Base-by-base conservation (phyloP, 257 asterid genomes). In the Fraxinus pennsylvanica region DNA sequence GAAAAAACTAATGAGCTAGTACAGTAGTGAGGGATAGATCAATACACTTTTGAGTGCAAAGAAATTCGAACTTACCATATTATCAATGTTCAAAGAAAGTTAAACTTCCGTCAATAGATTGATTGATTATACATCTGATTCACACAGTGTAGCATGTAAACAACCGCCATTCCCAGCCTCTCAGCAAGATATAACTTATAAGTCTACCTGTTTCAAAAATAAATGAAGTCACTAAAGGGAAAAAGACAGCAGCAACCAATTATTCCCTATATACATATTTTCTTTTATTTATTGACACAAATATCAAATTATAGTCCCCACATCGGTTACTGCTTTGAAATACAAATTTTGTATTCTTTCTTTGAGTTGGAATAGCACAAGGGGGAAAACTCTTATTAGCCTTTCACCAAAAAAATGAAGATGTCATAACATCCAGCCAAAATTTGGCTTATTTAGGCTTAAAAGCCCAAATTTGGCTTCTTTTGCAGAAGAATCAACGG, bases 61-160 rank as follows among this genome's bases (percentile, higher is more conserved):
- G 27, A 73, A 47, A 32, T 3, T 41, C 33, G 65, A 63, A 78
- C 89, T 65, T 74, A 84, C 88, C 87, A 87, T 80, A 76, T 78
- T 84, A 77, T 85, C 74, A 84, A 80, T 74, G 78, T 41, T 15
- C 81, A 39, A 35, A 45, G 25, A 47, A 75, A 50, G 57, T 52
- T 39, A 73, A 38, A 50, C 32, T 81, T 68, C 83, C 79, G 68
- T 59, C 35, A 74, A 72, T 54, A 35, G 78, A 77, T 69, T 35
- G 41, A 63, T 67, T 57, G 63, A 73, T 66, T 30, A 70, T 67
- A 36, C 75, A 69, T 69, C 75, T 68, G 69, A 71, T 32, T 41
- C 35, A n/a, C 29, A 6, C 67, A 70, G 47, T 19, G 35, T 54
- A 73, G 68, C 73, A 50, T 27, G 57, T 30, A 41, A 72, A 63